Base-by-base conservation (phyloP, 1,284 basidiomycete species). In the Microstroma glucosiphilum region DNA sequence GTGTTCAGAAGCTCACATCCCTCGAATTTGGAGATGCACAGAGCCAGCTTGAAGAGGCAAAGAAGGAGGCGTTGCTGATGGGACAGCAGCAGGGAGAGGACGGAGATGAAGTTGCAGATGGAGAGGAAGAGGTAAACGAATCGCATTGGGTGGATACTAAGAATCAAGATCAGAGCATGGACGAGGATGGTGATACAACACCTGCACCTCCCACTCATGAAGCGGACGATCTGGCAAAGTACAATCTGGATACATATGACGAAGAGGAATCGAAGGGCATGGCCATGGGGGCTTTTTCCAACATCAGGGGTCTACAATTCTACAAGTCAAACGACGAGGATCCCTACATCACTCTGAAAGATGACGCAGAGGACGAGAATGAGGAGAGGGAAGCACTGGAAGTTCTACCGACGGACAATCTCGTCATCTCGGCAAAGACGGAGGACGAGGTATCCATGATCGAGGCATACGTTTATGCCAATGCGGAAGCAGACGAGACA, bases 401-500 rank as follows among this genome's bases (percentile, higher is more conserved):
- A 80, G 82, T 99, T 59, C 83, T 89, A 11, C 88, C 92, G 0
- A 87, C 89, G 11, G 96, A 99, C 82, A 96, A 96, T 78, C 84
- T 99, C 66, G 82, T 99, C 68, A 88, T 97, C 51, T 83, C 88
- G 19, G 93, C 93, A 40, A 96, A 94, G 86, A 97, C 96, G 0
- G 91, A 96, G 77, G 92, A 96, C 81, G 93, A 97, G 65, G 86
- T 98, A 59, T 96, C 94, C 0, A 91, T 96, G 70, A 85, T 98
- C 64, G 96, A 98, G 61, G 75, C 71, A 15, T 72, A 79, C 60
- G 61, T 79, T 40, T 79, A 79, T 64, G 67, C 71, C 12, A 21
- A 21, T 13, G 51, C 13, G 21, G 26, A 15, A 19, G 51, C n/a
- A 17, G 51, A 54, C 7, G 21, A 21, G 15, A 25, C 19, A 23